Conservation (phyloP, 371 early-diverging fungal genomes). For the Nosema bombycis region DNA sequence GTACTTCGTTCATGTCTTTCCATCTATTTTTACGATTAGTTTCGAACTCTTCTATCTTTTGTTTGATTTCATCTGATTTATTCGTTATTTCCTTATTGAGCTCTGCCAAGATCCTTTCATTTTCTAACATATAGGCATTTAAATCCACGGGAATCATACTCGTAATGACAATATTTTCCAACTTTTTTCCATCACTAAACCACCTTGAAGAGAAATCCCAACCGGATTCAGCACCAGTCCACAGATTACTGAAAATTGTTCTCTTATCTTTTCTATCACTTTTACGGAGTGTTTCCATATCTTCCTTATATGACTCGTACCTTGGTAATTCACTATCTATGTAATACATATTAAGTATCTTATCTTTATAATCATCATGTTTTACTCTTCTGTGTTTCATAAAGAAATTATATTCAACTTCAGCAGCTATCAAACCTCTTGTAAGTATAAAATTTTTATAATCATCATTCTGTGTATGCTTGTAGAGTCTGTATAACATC, state of each 20-base stretch:
- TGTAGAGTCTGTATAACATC: slow-evolving; percentile 47
- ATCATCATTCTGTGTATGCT: slow-evolving; percentile 25
- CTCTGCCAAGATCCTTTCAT: slow-evolving; percentile 68
- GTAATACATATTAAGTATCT: slow-evolving; percentile 39
- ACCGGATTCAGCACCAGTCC: slow-evolving; percentile 77
- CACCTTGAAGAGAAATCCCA: slow-evolving; percentile 78
- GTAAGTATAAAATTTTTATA: slow-evolving; percentile 40
- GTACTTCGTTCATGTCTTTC: slow-evolving; percentile 59
- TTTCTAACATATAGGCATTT: slow-evolving; percentile 73
- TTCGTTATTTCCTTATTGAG: slow-evolving; percentile 64
- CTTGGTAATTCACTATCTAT: slow-evolving; percentile 67
- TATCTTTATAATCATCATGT: slow-evolving; percentile 14
- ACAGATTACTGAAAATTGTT: slow-evolving; percentile 68
- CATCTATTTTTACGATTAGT: slow-evolving; percentile 47
- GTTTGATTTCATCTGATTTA: neutral
- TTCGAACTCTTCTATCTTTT: slow-evolving; percentile 46
- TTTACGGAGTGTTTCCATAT: slow-evolving; percentile 64
- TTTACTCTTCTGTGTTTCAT: slow-evolving; percentile 63
- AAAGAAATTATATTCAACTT: slow-evolving; percentile 71
- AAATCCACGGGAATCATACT: slow-evolving; percentile 74
- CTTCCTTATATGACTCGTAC: slow-evolving; percentile 73
- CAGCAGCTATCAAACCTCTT: slow-evolving; percentile 45
- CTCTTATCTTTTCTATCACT: slow-evolving; percentile 48
- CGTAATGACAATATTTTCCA: slow-evolving; percentile 67
- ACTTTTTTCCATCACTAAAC: slow-evolving; percentile 60